Percentiles rank a stretch among this genome's conserved stretches.
Conservation (phyloP, 1,284 basidiomycete genomes). For the Golubevia pallescens region DNA sequence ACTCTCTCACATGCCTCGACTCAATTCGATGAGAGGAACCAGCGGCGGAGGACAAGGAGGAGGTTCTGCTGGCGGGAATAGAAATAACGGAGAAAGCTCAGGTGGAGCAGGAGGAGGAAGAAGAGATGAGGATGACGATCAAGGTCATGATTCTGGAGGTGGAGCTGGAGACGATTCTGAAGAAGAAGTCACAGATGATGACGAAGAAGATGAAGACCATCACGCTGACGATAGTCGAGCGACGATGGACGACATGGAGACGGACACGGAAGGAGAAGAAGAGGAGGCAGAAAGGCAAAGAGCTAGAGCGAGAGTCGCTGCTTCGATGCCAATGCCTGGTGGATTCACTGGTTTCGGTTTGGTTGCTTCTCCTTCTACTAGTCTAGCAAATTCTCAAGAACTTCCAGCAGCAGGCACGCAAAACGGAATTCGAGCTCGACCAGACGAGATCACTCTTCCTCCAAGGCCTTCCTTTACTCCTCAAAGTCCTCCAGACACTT, state of each 20-base stretch:
- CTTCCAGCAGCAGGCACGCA: conserved; percentile 15
- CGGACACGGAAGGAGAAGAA: conserved; percentile 20
- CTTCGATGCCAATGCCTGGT: background rate
- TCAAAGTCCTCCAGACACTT: conserved; percentile 7
- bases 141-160: background rate
- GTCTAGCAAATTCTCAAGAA: conserved; percentile 13
- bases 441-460: conserved; percentile 34
- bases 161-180: conserved; percentile 12
- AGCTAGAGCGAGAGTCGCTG: conserved; percentile 5
- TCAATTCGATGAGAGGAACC: conserved; percentile 39
- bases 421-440: conserved; percentile 15
- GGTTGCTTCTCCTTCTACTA: conserved; percentile 9
- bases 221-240: conserved; percentile 19
- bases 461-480: conserved; percentile 33
- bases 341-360: background rate
- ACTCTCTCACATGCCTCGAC: conserved; percentile 42
- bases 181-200: conserved; percentile 23
- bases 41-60: background rate
- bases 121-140: conserved; percentile 2
- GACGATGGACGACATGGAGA: conserved; percentile 12
- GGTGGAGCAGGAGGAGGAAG: conserved; percentile 5
- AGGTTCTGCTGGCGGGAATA: conserved; percentile 5
- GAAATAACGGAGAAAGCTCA: background rate
- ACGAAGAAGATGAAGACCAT: conserved; percentile 35
- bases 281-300: conserved; percentile 4